Percentiles rank a stretch among this genome's conserved stretches.
Evolutionary conservation across 148 eudicot species (phyloP).

Genomic region (Vaccinium vitisidaea): DNA sequence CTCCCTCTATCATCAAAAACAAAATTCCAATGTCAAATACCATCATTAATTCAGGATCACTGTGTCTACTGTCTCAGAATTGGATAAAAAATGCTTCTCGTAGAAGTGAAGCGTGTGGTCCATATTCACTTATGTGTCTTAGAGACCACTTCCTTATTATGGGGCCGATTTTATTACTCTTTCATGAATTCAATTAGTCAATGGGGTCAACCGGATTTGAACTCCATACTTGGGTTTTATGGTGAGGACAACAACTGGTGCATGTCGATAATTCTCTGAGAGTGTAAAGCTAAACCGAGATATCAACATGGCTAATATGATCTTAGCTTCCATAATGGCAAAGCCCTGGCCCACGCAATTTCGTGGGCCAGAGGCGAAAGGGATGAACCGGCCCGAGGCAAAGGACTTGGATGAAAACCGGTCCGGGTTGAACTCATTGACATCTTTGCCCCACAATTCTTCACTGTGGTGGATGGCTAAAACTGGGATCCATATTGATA

Average conservation of each 20-base stretch:
- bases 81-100: not conserved
- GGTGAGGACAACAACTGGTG: conserved; percentile 77
- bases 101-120: not conserved
- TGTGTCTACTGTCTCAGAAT: not conserved
- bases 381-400: conserved; percentile 63
- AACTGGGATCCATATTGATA: conserved; percentile 94
- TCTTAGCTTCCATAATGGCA: conserved; percentile 87
- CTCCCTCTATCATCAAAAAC: not conserved
- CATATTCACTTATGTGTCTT: not conserved
- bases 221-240: conserved; percentile 94
- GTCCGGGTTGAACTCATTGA: conserved; percentile 67
- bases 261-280: conserved; percentile 73
- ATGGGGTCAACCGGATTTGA: conserved; percentile 58
- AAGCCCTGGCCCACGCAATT: conserved; percentile 85
- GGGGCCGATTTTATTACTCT: not conserved
- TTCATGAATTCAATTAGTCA: conserved; percentile 23
- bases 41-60: not conserved
- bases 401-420: conserved; percentile 65
- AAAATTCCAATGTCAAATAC: not conserved
- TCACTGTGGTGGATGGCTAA: conserved; percentile 80
- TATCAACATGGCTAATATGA: conserved; percentile 70
- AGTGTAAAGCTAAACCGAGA: conserved; percentile 57
- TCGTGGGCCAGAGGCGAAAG: conserved; percentile 85
- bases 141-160: not conserved
- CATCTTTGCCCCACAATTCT: conserved; percentile 81